Conservation (phyloP, 169 alveolate genomes). For the Eimeria praecox region DNA sequence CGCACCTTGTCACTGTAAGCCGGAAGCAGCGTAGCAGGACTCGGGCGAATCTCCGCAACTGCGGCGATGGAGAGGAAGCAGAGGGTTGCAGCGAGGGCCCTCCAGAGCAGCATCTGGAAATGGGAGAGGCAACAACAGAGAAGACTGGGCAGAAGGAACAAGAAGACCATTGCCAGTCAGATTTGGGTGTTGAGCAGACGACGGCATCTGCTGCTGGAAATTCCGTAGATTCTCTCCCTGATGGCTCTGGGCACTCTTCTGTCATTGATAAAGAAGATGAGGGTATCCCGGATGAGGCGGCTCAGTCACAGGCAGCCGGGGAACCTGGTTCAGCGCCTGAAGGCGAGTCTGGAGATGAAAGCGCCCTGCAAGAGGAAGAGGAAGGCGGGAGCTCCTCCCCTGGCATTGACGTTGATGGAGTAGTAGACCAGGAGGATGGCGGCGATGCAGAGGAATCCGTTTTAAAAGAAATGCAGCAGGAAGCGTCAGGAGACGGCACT, state of each 20-base stretch:
- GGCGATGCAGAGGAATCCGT: slow-evolving; percentile 13
- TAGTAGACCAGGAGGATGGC: background rate
- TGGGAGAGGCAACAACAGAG: background rate
- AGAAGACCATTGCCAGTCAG: background rate
- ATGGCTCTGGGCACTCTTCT: background rate
- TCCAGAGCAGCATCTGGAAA: background rate
- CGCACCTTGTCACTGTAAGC: slow-evolving; percentile 17
- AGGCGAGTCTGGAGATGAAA: background rate
- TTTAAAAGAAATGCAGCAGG: slow-evolving; percentile 26
- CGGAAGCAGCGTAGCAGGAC: slow-evolving; percentile 8
- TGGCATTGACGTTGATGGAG: slow-evolving; percentile 17
- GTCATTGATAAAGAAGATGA: background rate
- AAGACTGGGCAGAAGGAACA: slow-evolving; percentile 8
- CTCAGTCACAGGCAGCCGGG: background rate
- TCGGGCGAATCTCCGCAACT: background rate
- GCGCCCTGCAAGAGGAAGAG: background rate
- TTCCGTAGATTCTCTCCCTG: background rate
- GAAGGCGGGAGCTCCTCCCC: background rate
- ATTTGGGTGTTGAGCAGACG: background rate
- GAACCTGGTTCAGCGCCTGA: background rate
- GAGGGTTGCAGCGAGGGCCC: background rate
- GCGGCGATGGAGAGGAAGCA: background rate
- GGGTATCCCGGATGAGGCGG: background rate
- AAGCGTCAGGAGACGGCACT: slow-evolving; percentile 12
- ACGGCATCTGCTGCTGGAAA: background rate